Conservation (phyloP, 2,329 filamentous ascomycete genomes). For the Coniochaeta hoffmannii region DNA sequence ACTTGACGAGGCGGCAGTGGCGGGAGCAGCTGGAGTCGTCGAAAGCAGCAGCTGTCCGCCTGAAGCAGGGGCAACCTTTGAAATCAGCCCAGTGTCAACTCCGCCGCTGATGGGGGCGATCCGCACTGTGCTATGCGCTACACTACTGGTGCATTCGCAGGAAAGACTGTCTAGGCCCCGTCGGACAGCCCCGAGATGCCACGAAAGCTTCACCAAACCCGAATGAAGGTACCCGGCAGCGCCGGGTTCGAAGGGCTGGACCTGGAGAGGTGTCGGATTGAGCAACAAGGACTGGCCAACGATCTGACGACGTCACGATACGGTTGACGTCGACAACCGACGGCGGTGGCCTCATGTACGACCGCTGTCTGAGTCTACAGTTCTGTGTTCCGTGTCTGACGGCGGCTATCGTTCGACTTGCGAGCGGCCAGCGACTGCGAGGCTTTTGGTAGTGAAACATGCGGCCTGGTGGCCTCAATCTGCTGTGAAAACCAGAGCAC, state of each 20-base stretch:
- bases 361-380: background rate
- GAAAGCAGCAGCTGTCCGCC: background rate
- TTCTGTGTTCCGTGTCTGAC: background rate
- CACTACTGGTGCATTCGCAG: too few relatives aligned
- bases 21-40: background rate
- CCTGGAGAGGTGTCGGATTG: background rate
- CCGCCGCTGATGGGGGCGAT: too few relatives aligned
- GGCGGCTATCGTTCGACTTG: background rate
- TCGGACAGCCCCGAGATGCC: background rate
- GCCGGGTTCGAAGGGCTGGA: background rate
- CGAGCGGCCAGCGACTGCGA: background rate
- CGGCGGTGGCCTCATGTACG: background rate
- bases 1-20: background rate
- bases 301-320: background rate
- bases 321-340: background rate
- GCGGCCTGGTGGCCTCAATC: background rate
- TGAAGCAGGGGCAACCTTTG: background rate
- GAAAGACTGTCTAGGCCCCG: background rate
- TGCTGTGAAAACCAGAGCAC: background rate
- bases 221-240: background rate
- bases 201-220: background rate
- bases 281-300: background rate
- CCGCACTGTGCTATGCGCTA: background rate
- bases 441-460: background rate
- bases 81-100: background rate